Evolutionary conservation across 2,329 filamentous ascomycete species (phyloP), one percentile per base, ranked within the genome.

Genomic region (Cadophora sp.): DNA sequence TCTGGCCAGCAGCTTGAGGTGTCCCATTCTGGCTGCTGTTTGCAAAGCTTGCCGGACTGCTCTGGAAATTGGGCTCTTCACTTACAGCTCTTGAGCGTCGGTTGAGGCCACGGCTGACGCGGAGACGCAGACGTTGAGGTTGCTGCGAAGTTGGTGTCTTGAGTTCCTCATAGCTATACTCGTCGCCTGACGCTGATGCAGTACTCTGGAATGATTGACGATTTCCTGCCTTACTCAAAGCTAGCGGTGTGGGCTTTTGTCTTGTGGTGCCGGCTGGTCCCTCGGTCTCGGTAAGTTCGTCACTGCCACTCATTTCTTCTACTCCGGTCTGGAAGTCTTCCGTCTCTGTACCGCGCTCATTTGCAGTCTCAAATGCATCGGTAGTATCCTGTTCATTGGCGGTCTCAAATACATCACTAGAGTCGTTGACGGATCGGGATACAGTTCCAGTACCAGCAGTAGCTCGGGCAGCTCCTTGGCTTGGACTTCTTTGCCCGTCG

Each of bases 321-420:
- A 89, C 88, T n/a, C 92, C 94, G 4, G 95, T 97, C 78, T 97
- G 92, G 87, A 98, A 98, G 71, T 93, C 93, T 73, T 98, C 95
- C 12, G 94, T 97, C 80, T 97, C 94, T 0, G 93, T 97, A 14
- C 84, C 87, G 31, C 89, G 89, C 60, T 97, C 95, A 75, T 97
- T 92, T 27, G 90, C 90, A 53, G 90, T 92, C 77, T 92, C 89
- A 69, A 92, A 92, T 26, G 73, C 87, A 70, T 91, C 88, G 72
- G 85, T 88, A 1, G 87, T 88, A 77, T 97, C 94, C 69, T 93
- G 88, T 76, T 97, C 94, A 69, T 93, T 93, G 46, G 92, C 92
- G 6, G 92, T 95, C 68, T 96, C 92, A 73, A 94, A 95, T 1
- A 88, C 84, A 71, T 94, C 91, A 64, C 84, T 89, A 1, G 85